Conservation (phyloP, 1,139 yeast genomes). For the Pneumocystis sp. region DNA sequence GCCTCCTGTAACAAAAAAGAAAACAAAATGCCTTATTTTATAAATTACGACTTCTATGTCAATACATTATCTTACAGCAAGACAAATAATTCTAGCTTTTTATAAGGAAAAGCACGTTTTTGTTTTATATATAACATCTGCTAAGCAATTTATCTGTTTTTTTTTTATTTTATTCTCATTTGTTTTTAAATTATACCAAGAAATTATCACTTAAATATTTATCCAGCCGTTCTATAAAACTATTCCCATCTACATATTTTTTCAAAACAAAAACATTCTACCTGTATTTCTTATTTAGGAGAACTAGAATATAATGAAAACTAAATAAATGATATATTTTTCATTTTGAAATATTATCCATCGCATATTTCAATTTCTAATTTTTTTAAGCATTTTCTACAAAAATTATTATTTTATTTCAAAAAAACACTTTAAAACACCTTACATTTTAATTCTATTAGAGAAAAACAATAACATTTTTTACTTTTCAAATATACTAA, state of each 20-base stretch:
- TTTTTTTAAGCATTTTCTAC: not conserved
- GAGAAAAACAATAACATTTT: not conserved
- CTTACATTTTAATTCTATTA: not conserved
- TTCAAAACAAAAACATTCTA: not conserved
- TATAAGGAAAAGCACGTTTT: not conserved
- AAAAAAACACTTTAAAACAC: not conserved
- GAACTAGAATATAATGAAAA: not conserved
- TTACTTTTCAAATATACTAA: not conserved
- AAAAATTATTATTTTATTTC: not conserved
- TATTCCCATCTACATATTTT: not conserved
- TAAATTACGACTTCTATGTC: constrained; percentile 21
- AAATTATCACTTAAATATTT: too few relatives aligned
- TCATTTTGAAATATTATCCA: not conserved
- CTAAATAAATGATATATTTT: not conserved
- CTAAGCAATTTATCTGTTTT: not conserved
- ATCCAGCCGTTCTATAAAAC: not conserved
- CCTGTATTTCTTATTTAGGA: not conserved
- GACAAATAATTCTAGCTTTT: not conserved
- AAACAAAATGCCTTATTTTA: constrained; percentile 48
- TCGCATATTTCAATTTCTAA: not conserved
- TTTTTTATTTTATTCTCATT: not conserved
- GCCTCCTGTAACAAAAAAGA: constrained; percentile 21
- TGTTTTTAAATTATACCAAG: not conserved
- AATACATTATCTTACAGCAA: constrained; percentile 3
- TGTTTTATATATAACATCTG: not conserved